Base-by-base conservation (phyloP, 495 filamentous ascomycete genomes). In the Xylaria grammica region DNA sequence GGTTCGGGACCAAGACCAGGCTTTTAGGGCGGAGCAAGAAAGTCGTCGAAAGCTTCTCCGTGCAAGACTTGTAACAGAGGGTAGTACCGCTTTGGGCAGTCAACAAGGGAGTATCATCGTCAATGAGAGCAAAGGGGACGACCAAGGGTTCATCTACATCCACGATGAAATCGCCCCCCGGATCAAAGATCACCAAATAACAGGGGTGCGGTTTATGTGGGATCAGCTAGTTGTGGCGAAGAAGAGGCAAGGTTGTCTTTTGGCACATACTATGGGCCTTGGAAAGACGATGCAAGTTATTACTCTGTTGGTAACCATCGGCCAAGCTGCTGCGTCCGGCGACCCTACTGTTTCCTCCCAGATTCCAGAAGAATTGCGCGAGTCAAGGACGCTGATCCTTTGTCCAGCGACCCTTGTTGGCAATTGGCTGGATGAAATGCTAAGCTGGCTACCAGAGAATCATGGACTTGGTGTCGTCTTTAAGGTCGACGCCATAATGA, bases 261-360 rank as follows among this genome's bases (percentile, higher is more conserved):
- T 98, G 30, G 92, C 94, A 2, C 94, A 97, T 72, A 92, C 91
- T 1, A 97, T 97, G 94, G 94, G 94, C 2, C 75, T 98, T 17
- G 94, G 94, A 15, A 98, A 98, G 75, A 97, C 94, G 0, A 91
- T 97, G 86, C 94, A 97, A 78, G 85, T 86, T 2, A 92, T 97
- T 65, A 89, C 92, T 0, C 75, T 97, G 40, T 81, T 97, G 1
- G 81, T 90, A 4, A 89, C 92, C 17, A 86, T 97, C 60, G 80
- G 87, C 7, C 80, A 88, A 63, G 85, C 92, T 2, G 81, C 87
- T 22, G 62, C 69, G 15, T 94, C 91, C 0, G 34, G 73, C 1
- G 82, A 93, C 45, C 74, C 77, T 1, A 67, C 74, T 0, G 79
- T 94, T 19, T 74, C 67, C 4, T 71, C 75, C 0, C 92, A 97